A percentile compares a stretch with the other conserved stretches of the same genome.
Conservation (phyloP, 2,329 filamentous ascomycete genomes). For the Cordyceps tenuipes region DNA sequence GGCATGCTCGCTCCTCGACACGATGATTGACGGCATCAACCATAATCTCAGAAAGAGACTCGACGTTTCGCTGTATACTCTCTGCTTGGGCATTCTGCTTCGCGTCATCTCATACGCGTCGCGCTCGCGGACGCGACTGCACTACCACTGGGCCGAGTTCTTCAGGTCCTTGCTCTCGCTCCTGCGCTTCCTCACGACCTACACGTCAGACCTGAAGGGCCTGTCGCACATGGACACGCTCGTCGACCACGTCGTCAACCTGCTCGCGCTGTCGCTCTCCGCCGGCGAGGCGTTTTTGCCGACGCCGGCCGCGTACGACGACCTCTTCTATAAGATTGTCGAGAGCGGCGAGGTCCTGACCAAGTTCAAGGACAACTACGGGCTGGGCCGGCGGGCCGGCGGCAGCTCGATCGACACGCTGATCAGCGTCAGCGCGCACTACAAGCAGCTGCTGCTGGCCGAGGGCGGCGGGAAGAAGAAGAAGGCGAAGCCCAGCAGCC, state of each 20-base stretch:
- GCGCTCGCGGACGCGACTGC: constrained; percentile 68
- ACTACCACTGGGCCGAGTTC: constrained; percentile 92
- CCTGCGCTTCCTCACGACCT: constrained; percentile 83
- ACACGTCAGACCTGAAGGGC: constrained; percentile 66
- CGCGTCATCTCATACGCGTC: constrained; percentile 79
- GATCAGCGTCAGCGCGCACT: constrained; percentile 75
- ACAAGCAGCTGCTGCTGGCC: constrained; percentile 73
- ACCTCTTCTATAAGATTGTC: constrained; percentile 96
- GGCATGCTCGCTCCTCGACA: constrained; percentile 70
- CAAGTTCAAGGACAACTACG: constrained; percentile 75
- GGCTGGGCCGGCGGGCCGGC: constrained; percentile 45
- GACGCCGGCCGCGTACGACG: constrained; percentile 80
- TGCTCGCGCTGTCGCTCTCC: constrained; percentile 76
- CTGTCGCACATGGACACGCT: constrained; percentile 63
- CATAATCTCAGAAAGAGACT: constrained; percentile 84
- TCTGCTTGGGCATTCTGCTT: constrained; percentile 73
- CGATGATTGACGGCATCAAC: constrained; percentile 83
- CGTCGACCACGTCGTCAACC: constrained; percentile 68
- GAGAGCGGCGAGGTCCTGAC: constrained; percentile 77
- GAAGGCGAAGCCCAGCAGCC: constrained; percentile 49
- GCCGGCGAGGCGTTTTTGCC: constrained; percentile 87
- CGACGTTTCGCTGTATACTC: constrained; percentile 75
- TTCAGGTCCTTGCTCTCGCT: constrained; percentile 85
- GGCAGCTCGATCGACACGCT: constrained; percentile 75
- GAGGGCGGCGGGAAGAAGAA: constrained; percentile 38